Evolutionary conservation across 2,329 filamentous ascomycete species (phyloP).

Genomic region (Endothia cerciana): DNA sequence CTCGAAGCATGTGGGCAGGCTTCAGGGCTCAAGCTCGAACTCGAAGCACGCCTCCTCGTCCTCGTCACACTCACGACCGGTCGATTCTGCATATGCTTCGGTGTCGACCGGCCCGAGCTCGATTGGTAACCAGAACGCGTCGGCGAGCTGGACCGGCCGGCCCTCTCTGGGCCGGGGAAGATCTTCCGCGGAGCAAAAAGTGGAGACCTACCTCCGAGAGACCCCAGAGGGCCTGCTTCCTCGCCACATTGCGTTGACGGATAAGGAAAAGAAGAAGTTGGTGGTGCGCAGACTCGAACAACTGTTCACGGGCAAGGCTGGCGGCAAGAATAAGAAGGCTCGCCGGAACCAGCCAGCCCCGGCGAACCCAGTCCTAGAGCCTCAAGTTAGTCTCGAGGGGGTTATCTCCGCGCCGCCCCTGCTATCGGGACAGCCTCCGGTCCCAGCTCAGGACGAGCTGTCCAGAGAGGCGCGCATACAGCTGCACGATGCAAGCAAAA

Average conservation of each 20-base stretch:
- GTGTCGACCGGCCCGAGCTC: slow-evolving; percentile 55
- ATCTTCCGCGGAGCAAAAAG: slow-evolving; percentile 57
- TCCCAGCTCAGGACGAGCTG: slow-evolving; percentile 38
- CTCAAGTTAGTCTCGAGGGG: slow-evolving; percentile 19
- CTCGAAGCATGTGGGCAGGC: slow-evolving; percentile 44
- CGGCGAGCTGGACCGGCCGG: slow-evolving; percentile 44
- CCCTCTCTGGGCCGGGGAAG: slow-evolving; percentile 44
- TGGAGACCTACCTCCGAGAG: slow-evolving; percentile 72
- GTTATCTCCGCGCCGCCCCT: slow-evolving; percentile 24
- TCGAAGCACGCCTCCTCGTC: slow-evolving; percentile 58
- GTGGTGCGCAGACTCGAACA: slow-evolving; percentile 79
- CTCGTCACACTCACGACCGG: slow-evolving; percentile 57
- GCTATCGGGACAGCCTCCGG: slow-evolving; percentile 1
- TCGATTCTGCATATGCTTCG: slow-evolving; percentile 71
- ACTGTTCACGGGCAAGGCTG: slow-evolving; percentile 75
- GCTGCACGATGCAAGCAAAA: slow-evolving; percentile 41
- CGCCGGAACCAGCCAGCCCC: slow-evolving; percentile 40
- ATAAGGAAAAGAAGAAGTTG: slow-evolving; percentile 75
- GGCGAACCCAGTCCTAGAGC: slow-evolving; percentile 29
- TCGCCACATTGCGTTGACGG: slow-evolving; percentile 64
- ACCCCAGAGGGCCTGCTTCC: slow-evolving; percentile 73
- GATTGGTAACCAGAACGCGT: slow-evolving; percentile 43
- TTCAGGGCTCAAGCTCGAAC: slow-evolving; percentile 48
- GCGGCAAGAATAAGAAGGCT: slow-evolving; percentile 33
- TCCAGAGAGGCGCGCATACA: slow-evolving; percentile 56